A percentile compares a stretch with the other conserved stretches of the same genome.
These are phyloP conservation scores for Myriosclerotinia scirpicola DNA, from an alignment of 2,329 filamentous ascomycete genomes.

Conservation along the genomic window DNA sequence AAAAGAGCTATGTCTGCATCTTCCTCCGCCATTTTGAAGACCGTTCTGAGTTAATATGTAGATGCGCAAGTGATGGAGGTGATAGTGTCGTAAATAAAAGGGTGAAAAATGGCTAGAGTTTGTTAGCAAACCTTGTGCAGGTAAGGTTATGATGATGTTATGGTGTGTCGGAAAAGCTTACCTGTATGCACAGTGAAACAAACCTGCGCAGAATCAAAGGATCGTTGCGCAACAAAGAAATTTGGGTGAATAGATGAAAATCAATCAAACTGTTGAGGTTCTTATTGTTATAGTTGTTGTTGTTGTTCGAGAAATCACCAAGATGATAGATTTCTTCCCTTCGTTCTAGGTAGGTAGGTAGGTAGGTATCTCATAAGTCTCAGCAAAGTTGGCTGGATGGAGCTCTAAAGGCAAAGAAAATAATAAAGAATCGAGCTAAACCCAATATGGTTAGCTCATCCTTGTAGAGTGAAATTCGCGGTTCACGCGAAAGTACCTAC, in stretches of 20 bases:
- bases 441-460: background rate
- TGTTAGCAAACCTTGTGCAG: background rate
- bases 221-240: conserved; percentile 19
- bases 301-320: background rate
- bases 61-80: background rate
- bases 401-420: background rate
- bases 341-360: background rate
- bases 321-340: conserved; percentile 1
- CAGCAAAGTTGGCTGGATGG: background rate
- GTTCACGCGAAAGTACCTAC: conserved; percentile 18
- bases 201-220: conserved; percentile 12
- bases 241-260: background rate
- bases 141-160: background rate
- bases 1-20: conserved; percentile 43
- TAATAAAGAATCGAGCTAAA: background rate
- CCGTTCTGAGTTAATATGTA: conserved; percentile 8
- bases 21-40: conserved; percentile 40
- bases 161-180: background rate
- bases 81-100: background rate
- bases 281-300: background rate
- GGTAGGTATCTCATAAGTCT: background rate
- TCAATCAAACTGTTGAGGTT: background rate
- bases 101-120: background rate
- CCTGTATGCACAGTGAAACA: background rate
- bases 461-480: conserved; percentile 17